Conservation (phyloP, 75 land plant species). For the Selaginella moellendorffii region DNA sequence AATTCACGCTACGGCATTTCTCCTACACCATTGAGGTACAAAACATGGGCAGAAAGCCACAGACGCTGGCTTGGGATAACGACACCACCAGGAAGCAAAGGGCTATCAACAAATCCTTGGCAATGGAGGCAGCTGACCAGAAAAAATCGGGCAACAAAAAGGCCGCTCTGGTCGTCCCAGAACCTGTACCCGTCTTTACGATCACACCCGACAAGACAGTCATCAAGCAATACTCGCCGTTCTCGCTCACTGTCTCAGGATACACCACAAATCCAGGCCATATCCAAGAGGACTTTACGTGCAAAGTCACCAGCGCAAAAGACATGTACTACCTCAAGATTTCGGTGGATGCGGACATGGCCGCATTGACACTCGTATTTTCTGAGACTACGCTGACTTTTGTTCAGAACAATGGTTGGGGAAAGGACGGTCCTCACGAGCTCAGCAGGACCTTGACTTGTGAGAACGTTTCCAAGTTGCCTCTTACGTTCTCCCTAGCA, state of each 20-base stretch:
- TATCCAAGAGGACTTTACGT: conserved; percentile 13
- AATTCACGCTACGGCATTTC: conserved; percentile 17
- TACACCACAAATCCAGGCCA: conserved; percentile 11
- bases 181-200: conserved; percentile 10
- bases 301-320: conserved; percentile 5
- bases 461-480: conserved; percentile 18
- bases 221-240: conserved; percentile 17
- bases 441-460: conserved; percentile 11
- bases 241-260: conserved; percentile 17
- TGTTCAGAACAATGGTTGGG: conserved; percentile 18
- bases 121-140: not conserved
- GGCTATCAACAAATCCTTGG: not conserved
- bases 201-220: conserved; percentile 16
- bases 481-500: conserved; percentile 13
- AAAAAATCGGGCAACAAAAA: conserved; percentile 3
- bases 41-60: conserved; percentile 17
- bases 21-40: conserved; percentile 10
- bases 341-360: conserved; percentile 17
- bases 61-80: conserved; percentile 11
- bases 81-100: not conserved
- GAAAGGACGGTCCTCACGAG: conserved; percentile 3
- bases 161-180: not conserved
- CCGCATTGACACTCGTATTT: conserved; percentile 15
- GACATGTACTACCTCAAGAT: conserved; percentile 11
- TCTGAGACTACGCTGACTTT: conserved; percentile 13